Conservation (phyloP, 225 moss, liverwort and hornwort genomes). For the Pleurozium schreberi region DNA sequence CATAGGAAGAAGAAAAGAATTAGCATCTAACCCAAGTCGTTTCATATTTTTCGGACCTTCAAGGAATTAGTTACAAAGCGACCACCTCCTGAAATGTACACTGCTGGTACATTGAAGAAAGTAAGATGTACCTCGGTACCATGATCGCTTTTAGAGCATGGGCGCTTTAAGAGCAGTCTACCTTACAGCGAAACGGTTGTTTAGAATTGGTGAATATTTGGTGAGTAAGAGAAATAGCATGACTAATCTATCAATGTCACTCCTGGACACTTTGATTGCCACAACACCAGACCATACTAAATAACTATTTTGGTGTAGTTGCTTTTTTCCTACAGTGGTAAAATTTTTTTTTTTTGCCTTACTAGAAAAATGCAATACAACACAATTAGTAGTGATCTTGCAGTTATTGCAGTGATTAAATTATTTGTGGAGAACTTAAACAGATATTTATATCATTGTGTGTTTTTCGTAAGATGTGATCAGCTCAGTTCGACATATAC, state of each 20-base stretch:
- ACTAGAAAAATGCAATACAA: background rate
- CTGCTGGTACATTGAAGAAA: no score
- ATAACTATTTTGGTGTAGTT: background rate
- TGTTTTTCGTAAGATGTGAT: background rate
- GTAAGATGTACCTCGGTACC: no score
- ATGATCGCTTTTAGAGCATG: no score
- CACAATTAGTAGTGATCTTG: background rate
- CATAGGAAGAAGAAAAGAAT: no score
- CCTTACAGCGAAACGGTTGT: background rate
- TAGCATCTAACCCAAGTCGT: no score
- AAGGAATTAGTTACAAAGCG: no score
- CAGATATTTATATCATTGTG: background rate
- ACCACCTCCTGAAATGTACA: no score
- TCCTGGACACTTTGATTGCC: rapidly evolving
- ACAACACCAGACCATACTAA: rapidly evolving
- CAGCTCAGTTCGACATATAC: background rate
- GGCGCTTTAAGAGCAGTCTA: no score
- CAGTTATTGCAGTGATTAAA: background rate
- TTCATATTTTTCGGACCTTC: no score
- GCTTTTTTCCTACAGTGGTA: rapidly evolving
- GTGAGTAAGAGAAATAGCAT: no score
- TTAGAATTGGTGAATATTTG: background rate
- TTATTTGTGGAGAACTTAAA: background rate
- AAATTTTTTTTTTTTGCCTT: no score
- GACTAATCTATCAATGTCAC: background rate